Evolutionary conservation across 306 rosid genomes (phyloP), one percentile per base, ranked within the genome.

Genomic region (Rosa persica): DNA sequence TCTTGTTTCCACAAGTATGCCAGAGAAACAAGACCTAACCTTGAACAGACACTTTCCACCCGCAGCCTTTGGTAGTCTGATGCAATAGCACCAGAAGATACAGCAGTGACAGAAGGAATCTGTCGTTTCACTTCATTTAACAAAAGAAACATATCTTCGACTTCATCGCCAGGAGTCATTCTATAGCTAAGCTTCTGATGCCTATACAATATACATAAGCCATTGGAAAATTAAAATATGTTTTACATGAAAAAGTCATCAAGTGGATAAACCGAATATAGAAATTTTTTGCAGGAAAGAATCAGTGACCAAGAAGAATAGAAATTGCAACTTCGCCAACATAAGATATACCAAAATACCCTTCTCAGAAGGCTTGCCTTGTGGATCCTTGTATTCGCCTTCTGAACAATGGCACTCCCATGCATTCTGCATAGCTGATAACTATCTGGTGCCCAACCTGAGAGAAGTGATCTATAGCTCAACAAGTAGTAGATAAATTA

Each of bases 391-490:
- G 93, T 79, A 94, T 92, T 82, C 92, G 80, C 89, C 90, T 91
- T 86, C 98, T 88, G 80, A 92, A 94, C 89, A 94, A 83, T 61
- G 98, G 98, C 76, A 94, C 74, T 76, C 98, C 95, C 98, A 92
- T 94, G 91, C 98, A 94, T 85, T 94, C 93, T 39, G 97, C 97
- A 74, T 90, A 94, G 76, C 87, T 74, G 79, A 88, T 83, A 72
- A 94, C 80, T 78, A 94, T 94, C 85, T 94, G 98, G 86, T 94
- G 98, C 78, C 98, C 98, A 83, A 94, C 98, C 98, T 94, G 86
- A 52, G 38, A 55, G 84, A 86, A 81, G 73, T 78, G 83, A 70
- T n/a, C 67, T 71, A 76, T 66, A 76, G 46, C 67, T 69, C 65
- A 64, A 44, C 22, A 76, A 36, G 76, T 19, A 51, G 62, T 42